Evolutionary conservation across 805 yeast species (phyloP), one percentile per base, ranked within the genome.

Genomic region (Candida ficus): DNA sequence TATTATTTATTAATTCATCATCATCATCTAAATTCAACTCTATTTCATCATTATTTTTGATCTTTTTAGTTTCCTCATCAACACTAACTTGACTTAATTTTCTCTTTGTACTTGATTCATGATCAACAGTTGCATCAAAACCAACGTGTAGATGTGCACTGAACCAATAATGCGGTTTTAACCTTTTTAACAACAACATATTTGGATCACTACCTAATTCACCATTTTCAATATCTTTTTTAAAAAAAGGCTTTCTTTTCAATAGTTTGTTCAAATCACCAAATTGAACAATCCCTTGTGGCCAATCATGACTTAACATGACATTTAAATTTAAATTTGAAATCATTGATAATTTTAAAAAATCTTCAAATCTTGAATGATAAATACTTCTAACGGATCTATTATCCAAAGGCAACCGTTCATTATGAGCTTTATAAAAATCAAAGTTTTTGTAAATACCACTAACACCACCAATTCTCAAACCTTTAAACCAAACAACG

Each of bases 251-350:
- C 57, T 93, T 93, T 11, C 52, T 48, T 21, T 56, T 53, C 19
- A 91, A 52, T 10, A 93, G 63, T 19, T 50, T 42, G 0, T 58
- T 47, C n/a, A 67, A 14, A 51, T 84, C 60, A 0, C 97, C 98
- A 58, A 73, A 63, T 5, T 75, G 62, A 32, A 73, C 83, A 9
- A 90, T 79, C 4, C 84, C 86, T 30, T 70, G 79, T 0, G 99
- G 99, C 99, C 99, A 93, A 64, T 93, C 99, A 61, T 93, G 99
- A 25, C 86, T 75, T 39, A 91, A 45, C 57, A 83, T 68, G 1
- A 89, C 57, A 49, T 86, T 84, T 6, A 77, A 35, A 14, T 49
- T 37, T 46, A 45, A 11, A 44, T 51, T 50, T 43, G 53, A 36
- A 43, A 73, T 50, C 49, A 67, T 61, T 49, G 87, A 62, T 21